Evolutionary conservation across 441 rosid species (phyloP).

Genomic region (Gossypium davidsonii): DNA sequence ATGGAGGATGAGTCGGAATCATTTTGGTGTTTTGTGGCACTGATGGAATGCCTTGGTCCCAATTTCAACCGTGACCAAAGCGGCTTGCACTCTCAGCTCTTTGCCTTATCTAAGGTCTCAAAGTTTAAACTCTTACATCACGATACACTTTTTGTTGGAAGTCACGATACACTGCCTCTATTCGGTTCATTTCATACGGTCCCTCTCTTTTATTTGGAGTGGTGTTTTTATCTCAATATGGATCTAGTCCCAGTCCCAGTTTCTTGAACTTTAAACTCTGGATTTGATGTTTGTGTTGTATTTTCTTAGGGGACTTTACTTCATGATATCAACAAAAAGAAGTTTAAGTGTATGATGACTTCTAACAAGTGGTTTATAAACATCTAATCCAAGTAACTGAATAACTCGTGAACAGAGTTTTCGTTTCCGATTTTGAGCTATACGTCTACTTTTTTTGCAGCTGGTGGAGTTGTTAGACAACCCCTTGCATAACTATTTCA

Average conservation of each 20-base stretch:
- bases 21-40: constrained; percentile 93
- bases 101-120: constrained; percentile 87
- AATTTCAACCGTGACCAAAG: constrained; percentile 95
- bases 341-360: not conserved
- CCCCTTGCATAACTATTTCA: constrained; percentile 84
- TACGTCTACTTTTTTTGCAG: constrained; percentile 39
- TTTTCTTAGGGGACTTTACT: not conserved
- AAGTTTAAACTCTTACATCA: too few relatives aligned
- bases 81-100: constrained; percentile 96
- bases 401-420: not conserved
- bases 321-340: not conserved
- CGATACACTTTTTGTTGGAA: too few relatives aligned
- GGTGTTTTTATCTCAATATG: not conserved
- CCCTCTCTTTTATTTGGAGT: not conserved
- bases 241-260: not conserved
- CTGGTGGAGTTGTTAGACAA: constrained; percentile 86
- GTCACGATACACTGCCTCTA: too few relatives aligned
- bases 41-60: constrained; percentile 96
- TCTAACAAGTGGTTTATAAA: not conserved
- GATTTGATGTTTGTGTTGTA: not conserved
- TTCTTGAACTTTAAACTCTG: not conserved
- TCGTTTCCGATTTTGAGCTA: constrained; percentile 13
- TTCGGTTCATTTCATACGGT: not conserved
- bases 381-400: not conserved
- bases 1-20: constrained; percentile 87